A percentile compares a stretch with the other conserved stretches of the same genome.
These are phyloP conservation scores for Leccinum ochraceum DNA, from an alignment of 768 basidiomycete genomes.

Conservation along the genomic window DNA sequence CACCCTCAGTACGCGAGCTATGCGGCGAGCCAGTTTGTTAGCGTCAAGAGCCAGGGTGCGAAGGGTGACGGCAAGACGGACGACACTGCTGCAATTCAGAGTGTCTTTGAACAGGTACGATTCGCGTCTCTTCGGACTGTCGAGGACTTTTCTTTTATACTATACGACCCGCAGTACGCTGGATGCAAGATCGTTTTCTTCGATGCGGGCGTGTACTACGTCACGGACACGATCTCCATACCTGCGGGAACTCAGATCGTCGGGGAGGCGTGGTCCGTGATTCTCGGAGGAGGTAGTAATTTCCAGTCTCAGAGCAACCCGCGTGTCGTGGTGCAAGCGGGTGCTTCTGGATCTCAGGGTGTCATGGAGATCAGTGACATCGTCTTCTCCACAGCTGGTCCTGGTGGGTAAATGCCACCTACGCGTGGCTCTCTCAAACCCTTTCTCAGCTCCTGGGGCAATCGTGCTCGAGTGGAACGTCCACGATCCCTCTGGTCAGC, in stretches of 20 bases:
- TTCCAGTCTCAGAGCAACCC: slow-evolving; percentile 44
- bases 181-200: slow-evolving; percentile 81
- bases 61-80: slow-evolving; percentile 75
- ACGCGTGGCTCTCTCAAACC: background rate
- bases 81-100: slow-evolving; percentile 66
- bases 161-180: slow-evolving; percentile 45
- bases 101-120: slow-evolving; percentile 55
- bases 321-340: slow-evolving; percentile 42
- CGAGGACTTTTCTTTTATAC: background rate
- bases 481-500: slow-evolving; percentile 49
- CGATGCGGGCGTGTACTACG: slow-evolving; percentile 59
- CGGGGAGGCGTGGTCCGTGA: slow-evolving; percentile 51
- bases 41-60: slow-evolving; percentile 68
- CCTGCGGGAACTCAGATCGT: slow-evolving; percentile 48
- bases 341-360: slow-evolving; percentile 47
- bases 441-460: slow-evolving; percentile 40
- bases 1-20: slow-evolving; percentile 70
- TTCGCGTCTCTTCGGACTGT: background rate
- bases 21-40: slow-evolving; percentile 62
- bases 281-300: slow-evolving; percentile 43
- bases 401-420: slow-evolving; percentile 26
- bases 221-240: slow-evolving; percentile 46
- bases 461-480: slow-evolving; percentile 62
- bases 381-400: slow-evolving; percentile 57
- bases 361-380: slow-evolving; percentile 65